These are phyloP conservation scores for Acidiella bohemica DNA, from an alignment of 495 filamentous ascomycete species.

Conservation along the genomic window DNA sequence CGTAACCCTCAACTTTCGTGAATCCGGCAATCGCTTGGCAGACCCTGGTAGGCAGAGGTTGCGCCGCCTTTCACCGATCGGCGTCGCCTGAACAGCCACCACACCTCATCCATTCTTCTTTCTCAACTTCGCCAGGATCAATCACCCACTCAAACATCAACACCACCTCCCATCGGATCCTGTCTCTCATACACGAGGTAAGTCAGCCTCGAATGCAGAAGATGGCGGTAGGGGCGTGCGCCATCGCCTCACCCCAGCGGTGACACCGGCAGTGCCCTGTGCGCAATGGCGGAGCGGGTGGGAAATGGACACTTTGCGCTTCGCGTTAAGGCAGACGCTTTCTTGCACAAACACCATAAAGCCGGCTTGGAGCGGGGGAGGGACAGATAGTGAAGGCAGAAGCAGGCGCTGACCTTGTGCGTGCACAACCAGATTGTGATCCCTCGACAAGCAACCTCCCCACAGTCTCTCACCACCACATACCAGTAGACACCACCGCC, in stretches of 20 bases:
- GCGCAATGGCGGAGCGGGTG: too few relatives aligned
- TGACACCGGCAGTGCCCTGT: too few relatives aligned
- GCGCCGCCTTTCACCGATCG: constrained; percentile 9
- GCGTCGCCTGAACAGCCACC: constrained; percentile 4
- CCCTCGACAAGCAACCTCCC: background rate
- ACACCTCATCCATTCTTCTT: too few relatives aligned
- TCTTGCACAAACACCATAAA: background rate
- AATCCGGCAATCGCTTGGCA: too few relatives aligned
- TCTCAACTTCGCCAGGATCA: too few relatives aligned
- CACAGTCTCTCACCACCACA: background rate
- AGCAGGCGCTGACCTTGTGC: background rate
- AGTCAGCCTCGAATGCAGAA: too few relatives aligned
- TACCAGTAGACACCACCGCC: constrained; percentile 27
- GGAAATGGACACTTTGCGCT: too few relatives aligned
- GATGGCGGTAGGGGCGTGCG: too few relatives aligned
- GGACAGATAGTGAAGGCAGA: background rate
- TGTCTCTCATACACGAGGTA: too few relatives aligned
- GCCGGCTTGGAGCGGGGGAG: background rate
- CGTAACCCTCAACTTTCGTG: background rate
- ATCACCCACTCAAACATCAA: background rate
- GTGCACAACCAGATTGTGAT: background rate
- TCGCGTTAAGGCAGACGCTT: too few relatives aligned
- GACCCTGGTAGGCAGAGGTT: too few relatives aligned
- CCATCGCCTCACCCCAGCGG: too few relatives aligned
- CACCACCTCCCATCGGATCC: background rate